Base-by-base conservation (phyloP, 2,329 filamentous ascomycete species). In the Aspergillus sp. region DNA sequence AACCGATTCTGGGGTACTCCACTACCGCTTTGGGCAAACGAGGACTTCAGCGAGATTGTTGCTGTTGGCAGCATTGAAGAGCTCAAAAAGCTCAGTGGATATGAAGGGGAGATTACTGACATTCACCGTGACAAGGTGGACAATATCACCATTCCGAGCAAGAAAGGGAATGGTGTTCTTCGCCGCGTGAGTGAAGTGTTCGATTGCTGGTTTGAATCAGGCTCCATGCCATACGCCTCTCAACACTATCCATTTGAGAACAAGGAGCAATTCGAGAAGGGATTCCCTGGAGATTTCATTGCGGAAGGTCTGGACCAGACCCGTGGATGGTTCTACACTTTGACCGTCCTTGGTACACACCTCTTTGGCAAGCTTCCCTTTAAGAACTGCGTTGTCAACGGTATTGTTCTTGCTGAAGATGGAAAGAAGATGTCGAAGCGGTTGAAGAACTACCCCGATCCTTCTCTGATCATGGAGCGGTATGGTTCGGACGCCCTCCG, bases 341-440 rank as follows among this genome's bases (percentile, higher is more conserved):
- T 97, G 60, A 86, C 91, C 18, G 91, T 97, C 9, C 80, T 98
- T 48, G 93, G 93, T 34, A 95, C 90, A 7, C 90, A 96, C 71
- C 82, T 97, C 4, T 96, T 95, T 67, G 89, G 89, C 43, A 84
- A 86, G 36, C 85, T 92, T 2, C 92, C 93, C 0, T 97, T 96
- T 82, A 88, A 95, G 77, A 97, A 96, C 73, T 96, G 91, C 67
- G 90, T 97, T n/a, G 92, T 96, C 61, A 97, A 96, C 70, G 93
- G 93, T 49, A 95, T 96, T 61, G 92, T 97, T 4, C 83, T 97
- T 41, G 93, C 93, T 1, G 92, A 96, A 72, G 91, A 96, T 69
- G 93, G 93, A 55, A 97, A 96, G 81, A 98, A 98, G 81, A 98
- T 98, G 93, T 96, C 92, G 6, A 98, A 98, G 78, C 86, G 93